Base-by-base conservation (phyloP, 331 rosid species). In the Quercus phellos region DNA sequence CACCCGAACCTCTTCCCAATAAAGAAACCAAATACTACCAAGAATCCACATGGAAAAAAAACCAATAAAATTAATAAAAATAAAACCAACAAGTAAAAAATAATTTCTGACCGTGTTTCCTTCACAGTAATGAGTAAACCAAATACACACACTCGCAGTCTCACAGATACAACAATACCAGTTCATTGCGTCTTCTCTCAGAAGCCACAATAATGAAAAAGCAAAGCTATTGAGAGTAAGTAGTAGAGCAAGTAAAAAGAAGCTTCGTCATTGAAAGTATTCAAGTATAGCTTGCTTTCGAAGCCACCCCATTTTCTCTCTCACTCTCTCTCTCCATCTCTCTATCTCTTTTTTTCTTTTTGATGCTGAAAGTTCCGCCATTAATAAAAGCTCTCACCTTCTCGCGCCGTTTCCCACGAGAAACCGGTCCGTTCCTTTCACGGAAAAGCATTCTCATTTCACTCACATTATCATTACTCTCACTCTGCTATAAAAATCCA, bases 341-440 rank as follows among this genome's bases (percentile, higher is more conserved):
- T 6, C 75, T 1, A 73, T 54, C 24, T 5, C 38, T 16, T 4
- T 79, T 61, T 66, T 70, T 69, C 69, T 51, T 56, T 63, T 85
- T 74, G 73, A 71, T 84, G 77, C 76, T 80, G 55, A 51, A 69
- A 58, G 68, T 74, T 63, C 74, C 83, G 72, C 90, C 92, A 85
- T 87, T 88, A 84, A 66, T 66, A 66, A 66, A 89, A 86, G 89
- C 80, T 66, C 75, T 89, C 90, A 77, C 92, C 80, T 76, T 66
- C 75, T 89, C 89, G 75, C 91, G 80, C 78, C 35, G 7, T 68
- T 76, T 68, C 78, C 79, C 92, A 88, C 97, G 91, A 80, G 96
- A 86, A 87, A 82, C 21, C 80, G 34, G 54, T 42, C 74, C 74
- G 55, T 59, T 71, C 82, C 29, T 71, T 76, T 86, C 87, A 81